Evolutionary conservation across 139 green algal species (phyloP), one percentile per base, ranked within the genome.

Genomic region (Coelastrella sp.): DNA sequence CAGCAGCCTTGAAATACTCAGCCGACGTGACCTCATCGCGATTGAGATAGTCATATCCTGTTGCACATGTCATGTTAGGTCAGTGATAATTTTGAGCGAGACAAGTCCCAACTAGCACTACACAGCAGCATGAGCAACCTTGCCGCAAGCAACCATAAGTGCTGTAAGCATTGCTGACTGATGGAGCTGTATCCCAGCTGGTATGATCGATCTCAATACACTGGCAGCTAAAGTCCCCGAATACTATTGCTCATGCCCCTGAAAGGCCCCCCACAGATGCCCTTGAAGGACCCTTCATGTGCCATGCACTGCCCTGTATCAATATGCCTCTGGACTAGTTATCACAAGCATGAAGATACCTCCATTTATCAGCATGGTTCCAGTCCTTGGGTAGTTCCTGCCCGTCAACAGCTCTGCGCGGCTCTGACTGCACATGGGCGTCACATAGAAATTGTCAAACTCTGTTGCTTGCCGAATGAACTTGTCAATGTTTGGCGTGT

Each of bases 371-470:
- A 90, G 86, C 86, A 90, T 75, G 6, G 86, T 85, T 25, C 86
- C 86, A 14, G 86, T 90, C 12, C 60, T 27, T 10, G 74, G 35
- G 22, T 73, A 90, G 74, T 66, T 74, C 60, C 86, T 75, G 60
- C 86, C 86, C 14, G 86, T 90, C 9, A 90, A 22, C 74, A 90
- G 86, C 15, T 10, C 35, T 22, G 86, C 86, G 6, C 86, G 24
- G 15, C 14, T 61, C 75, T 90, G 86, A 19, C 25, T 70, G 19
- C 86, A 90, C 86, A 90, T 90, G 22, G 86, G 86, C 7, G 74
- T 25, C n/a, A 85, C 75, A 80, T 90, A 90, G n/a, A 90, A 90
- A 74, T 90, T 90, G 25, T 65, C 27, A 56, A 91, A 91, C 76
- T 87, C 78, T 15, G n/a, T 86, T 81, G 8, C 25, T 27, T 85